These are phyloP conservation scores for Agarophyton chilense DNA, from an alignment of 23 red algal genomes.

Conservation along the genomic window DNA sequence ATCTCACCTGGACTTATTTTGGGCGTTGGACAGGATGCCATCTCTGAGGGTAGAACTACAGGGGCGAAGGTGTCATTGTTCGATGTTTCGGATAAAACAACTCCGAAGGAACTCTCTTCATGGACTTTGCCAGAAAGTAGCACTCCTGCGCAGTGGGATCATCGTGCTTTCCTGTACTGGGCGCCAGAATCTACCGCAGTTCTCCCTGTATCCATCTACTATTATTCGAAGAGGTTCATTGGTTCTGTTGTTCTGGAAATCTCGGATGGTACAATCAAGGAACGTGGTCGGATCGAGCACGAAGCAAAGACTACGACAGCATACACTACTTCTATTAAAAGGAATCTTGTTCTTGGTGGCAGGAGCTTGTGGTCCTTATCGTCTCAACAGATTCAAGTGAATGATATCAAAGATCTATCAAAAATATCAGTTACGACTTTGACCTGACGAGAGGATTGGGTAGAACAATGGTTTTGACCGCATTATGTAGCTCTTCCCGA, in stretches of 20 bases:
- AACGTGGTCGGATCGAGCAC: constrained; percentile 46
- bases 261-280: constrained; percentile 20
- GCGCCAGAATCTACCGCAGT: constrained; percentile 41
- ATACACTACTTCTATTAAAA: not conserved
- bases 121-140: constrained; percentile 36
- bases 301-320: not conserved
- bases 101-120: constrained; percentile 42
- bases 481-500: too few relatives aligned
- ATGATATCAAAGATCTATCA: constrained; percentile 35
- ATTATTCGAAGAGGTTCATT: constrained; percentile 1
- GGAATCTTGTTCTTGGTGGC: constrained; percentile 58
- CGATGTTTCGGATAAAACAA: constrained; percentile 44
- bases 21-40: constrained; percentile 71
- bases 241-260: constrained; percentile 56
- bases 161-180: constrained; percentile 75
- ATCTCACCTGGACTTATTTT: constrained; percentile 42
- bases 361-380: constrained; percentile 65
- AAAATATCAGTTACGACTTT: not conserved
- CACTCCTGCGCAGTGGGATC: constrained; percentile 68
- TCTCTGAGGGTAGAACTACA: not conserved
- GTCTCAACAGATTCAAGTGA: constrained; percentile 24
- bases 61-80: constrained; percentile 71
- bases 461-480: too few relatives aligned
- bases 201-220: constrained; percentile 32
- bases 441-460: too few relatives aligned